These are phyloP conservation scores for Saururus chinensis DNA, from an alignment of 164 flowering plant species.

Conservation along the genomic window DNA sequence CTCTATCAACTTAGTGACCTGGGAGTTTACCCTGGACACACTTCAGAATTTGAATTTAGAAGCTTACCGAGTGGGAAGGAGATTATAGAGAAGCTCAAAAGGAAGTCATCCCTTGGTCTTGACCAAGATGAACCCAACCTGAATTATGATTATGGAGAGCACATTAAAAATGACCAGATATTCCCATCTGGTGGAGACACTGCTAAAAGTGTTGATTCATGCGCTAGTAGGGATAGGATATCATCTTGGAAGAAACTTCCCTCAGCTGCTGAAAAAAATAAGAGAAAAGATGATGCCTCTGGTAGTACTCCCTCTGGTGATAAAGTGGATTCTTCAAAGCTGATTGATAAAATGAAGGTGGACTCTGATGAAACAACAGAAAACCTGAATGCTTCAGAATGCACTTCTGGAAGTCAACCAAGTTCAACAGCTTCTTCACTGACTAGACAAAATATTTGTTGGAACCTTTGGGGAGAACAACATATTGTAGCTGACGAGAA, in stretches of 20 bases:
- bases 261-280: constrained; percentile 58
- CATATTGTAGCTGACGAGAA: constrained; percentile 42
- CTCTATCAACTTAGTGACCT: constrained; percentile 90
- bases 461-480: constrained; percentile 52
- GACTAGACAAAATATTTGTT: constrained; percentile 26
- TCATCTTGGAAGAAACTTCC: constrained; percentile 97
- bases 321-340: constrained; percentile 20
- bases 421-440: constrained; percentile 21
- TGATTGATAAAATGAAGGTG: constrained; percentile 19
- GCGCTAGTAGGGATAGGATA: constrained; percentile 58
- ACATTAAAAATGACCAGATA: neutral
- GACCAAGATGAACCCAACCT: constrained; percentile 17
- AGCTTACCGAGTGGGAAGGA: constrained; percentile 28
- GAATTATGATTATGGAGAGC: constrained; percentile 16
- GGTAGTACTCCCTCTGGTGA: constrained; percentile 29
- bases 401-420: constrained; percentile 15
- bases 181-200: constrained; percentile 25
- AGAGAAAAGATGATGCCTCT: constrained; percentile 32
- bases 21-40: constrained; percentile 74
- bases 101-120: constrained; percentile 24
- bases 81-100: constrained; percentile 18
- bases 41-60: constrained; percentile 21
- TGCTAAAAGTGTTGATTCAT: constrained; percentile 61
- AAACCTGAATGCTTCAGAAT: constrained; percentile 24
- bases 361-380: constrained; percentile 16